Evolutionary conservation across 2,329 filamentous ascomycete species (phyloP), one percentile per base, ranked within the genome.

Genomic region (Trichoderma sp.): DNA sequence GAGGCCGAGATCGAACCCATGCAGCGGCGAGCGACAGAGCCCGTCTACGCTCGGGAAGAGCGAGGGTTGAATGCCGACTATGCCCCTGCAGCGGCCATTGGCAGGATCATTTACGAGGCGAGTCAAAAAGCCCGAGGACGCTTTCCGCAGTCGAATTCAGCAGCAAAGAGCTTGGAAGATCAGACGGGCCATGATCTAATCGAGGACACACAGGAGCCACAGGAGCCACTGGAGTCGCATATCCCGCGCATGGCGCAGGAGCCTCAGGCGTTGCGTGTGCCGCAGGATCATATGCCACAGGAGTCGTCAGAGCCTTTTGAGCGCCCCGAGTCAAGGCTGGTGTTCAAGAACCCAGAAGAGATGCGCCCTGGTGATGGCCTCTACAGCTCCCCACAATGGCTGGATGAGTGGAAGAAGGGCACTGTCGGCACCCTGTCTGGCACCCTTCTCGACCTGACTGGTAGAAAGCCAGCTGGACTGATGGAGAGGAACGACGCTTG

Each of bases 341-440:
- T 75, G 57, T 82, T 74, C 74, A 82, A 73, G 69, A 78, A 73
- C 47, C 76, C 75, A 14, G 76, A 79, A 51, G 75, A 78, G 24
- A 72, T 82, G 64, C 73, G 72, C 43, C 83, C 84, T 10, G 80
- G 85, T 41, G 76, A 83, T 61, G 83, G 83, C 17, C 74, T 84
- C 44, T 92, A 91, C 72, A 77, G 85, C 34, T 80, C 84, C 4
- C 82, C 86, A 0, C 77, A 80, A 63, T 87, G 86, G 72, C 78
- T 93, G 7, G 85, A 91, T 41, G 90, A 93, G 73, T 93, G 90
- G 90, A 88, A 85, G 73, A 87, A 87, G 71, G 88, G 83, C 7
- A 85, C 84, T 0, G 81, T 88, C 41, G 89, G 88, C 41, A 83
- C 82, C 7, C 78, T 92, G 3, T 80, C 81, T 0, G 83, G 84